Conservation (phyloP, 148 eudicot species). For the Arctostaphylos glauca region DNA sequence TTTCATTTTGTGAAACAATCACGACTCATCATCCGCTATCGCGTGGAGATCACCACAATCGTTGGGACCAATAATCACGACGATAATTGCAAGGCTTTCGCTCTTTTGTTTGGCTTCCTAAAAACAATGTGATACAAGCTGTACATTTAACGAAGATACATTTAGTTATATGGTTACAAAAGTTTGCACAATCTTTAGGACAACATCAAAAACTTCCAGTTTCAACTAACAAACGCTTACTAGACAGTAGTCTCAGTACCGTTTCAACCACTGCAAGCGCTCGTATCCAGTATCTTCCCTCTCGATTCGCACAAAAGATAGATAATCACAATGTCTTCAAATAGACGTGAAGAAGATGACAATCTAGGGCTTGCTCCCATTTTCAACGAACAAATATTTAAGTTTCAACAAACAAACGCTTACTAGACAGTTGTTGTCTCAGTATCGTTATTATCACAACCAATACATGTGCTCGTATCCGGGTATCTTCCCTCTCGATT, state of each 20-base stretch:
- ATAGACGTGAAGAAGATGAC: not conserved
- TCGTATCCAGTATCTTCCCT: not conserved
- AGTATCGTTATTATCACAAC: too few relatives aligned
- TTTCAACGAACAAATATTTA: slow-evolving; percentile 3
- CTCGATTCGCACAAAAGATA: not conserved
- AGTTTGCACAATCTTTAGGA: not conserved
- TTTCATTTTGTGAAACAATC: too few relatives aligned
- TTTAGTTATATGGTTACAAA: not conserved
- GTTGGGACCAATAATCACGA: too few relatives aligned
- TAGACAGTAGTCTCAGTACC: not conserved
- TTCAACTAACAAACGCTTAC: not conserved
- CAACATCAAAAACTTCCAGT: not conserved
- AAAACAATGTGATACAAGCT: not conserved
- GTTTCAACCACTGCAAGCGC: not conserved
- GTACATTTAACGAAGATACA: not conserved
- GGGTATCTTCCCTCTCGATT: too few relatives aligned
- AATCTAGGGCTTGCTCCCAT: slow-evolving; percentile 22
- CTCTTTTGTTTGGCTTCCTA: not conserved
- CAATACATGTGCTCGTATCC: too few relatives aligned
- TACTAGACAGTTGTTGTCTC: too few relatives aligned
- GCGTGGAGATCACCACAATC: too few relatives aligned
- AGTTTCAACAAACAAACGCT: too few relatives aligned
- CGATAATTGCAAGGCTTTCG: too few relatives aligned
- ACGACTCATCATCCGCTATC: too few relatives aligned
- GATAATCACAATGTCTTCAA: not conserved